Conservation (phyloP, 441 rosid species). For the Biscutella laevigata region DNA sequence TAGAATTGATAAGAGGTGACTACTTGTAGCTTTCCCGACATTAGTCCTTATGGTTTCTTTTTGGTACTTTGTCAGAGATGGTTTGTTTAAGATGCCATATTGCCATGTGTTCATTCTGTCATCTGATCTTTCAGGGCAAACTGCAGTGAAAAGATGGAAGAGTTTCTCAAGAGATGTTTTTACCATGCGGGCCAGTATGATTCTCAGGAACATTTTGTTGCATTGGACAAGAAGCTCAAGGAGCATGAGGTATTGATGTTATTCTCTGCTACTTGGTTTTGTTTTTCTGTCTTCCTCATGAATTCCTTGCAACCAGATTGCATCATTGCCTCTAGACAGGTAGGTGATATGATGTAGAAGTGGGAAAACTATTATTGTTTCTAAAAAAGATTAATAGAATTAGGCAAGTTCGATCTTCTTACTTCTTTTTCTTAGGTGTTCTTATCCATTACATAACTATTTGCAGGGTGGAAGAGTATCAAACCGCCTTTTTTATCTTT, state of each 20-base stretch:
- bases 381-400: not conserved
- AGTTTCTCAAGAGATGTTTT: constrained; percentile 86
- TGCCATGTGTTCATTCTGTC: not conserved
- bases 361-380: not conserved
- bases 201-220: constrained; percentile 61
- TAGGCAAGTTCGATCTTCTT: not conserved
- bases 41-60: not conserved
- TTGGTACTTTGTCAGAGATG: constrained; percentile 2
- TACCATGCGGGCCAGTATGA: constrained; percentile 91
- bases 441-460: constrained; percentile 23
- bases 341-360: not conserved
- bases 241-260: constrained; percentile 62
- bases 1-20: constrained; percentile 83
- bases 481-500: constrained; percentile 81
- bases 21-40: not conserved
- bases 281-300: constrained; percentile 18
- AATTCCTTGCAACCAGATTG: not conserved
- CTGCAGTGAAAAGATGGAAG: constrained; percentile 78
- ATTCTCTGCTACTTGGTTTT: not conserved
- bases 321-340: not conserved
- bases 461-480: constrained; percentile 67
- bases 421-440: not conserved
- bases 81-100: not conserved
- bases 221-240: constrained; percentile 67
- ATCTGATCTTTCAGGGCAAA: constrained; percentile 57